phyloP scores from a whole-genome alignment of 2,329 filamentous ascomycete species.

The Colletotrichum paranaense region DNA sequence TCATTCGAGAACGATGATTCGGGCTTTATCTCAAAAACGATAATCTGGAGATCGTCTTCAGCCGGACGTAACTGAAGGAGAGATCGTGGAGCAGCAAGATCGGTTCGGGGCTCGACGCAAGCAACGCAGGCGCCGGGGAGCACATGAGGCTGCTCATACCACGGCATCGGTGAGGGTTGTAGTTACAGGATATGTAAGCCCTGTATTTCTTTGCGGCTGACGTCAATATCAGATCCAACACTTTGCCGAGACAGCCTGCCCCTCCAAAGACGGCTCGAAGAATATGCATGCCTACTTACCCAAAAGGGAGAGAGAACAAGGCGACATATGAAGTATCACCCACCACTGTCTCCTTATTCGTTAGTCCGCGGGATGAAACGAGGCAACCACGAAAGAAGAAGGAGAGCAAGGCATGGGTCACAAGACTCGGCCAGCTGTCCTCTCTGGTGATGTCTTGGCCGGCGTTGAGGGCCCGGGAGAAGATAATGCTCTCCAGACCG shows the following conservation, averaged over 20 bases:
- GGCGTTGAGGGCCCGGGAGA: neutral
- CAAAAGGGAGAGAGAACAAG: slow-evolving; percentile 28
- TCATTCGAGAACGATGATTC: neutral
- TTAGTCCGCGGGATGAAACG: slow-evolving; percentile 30
- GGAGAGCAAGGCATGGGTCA: slow-evolving; percentile 1
- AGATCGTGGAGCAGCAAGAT: neutral
- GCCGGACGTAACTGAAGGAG: neutral
- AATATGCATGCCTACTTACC: slow-evolving; percentile 7
- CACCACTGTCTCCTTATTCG: slow-evolving; percentile 23
- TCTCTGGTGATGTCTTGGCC: slow-evolving; percentile 10
- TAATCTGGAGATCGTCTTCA: neutral
- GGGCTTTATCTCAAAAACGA: neutral
- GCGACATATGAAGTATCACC: slow-evolving; percentile 36
- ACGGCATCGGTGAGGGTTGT: neutral
- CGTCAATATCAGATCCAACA: slow-evolving; percentile 9
- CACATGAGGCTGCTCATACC: neutral
- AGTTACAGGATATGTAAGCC: neutral
- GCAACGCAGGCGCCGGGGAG: neutral
- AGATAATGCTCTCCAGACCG: neutral
- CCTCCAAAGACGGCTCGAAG: neutral
- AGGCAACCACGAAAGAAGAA: slow-evolving; percentile 25
- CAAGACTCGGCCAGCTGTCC: slow-evolving; percentile 15
- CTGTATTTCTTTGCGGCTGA: slow-evolving; percentile 21
- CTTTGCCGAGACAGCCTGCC: neutral
- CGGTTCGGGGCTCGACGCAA: neutral